phyloP scores from a whole-genome alignment of 441 rosid species.

The Gossypium trilobum region DNA sequence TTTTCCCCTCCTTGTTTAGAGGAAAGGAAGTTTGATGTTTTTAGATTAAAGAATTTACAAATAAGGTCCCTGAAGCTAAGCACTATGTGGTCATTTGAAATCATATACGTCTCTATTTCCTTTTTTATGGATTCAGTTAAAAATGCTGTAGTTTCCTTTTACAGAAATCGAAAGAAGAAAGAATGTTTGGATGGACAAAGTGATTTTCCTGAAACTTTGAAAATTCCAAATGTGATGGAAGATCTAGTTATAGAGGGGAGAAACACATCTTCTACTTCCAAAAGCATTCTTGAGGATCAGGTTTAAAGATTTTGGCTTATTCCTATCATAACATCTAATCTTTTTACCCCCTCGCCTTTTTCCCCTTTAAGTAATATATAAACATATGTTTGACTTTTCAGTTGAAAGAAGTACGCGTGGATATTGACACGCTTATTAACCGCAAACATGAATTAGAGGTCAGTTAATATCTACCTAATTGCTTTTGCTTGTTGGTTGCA shows the following conservation, averaged over 20 bases:
- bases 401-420: constrained; percentile 54
- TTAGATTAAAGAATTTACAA: not conserved
- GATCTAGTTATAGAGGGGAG: constrained; percentile 42
- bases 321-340: not conserved
- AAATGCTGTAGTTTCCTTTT: no score
- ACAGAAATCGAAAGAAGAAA: constrained; percentile 43
- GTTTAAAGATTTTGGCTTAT: constrained; percentile 32
- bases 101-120: not conserved
- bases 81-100: not conserved
- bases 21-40: not conserved
- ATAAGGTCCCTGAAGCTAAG: not conserved
- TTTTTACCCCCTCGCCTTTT: not conserved
- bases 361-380: not conserved
- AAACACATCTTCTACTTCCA: constrained; percentile 32
- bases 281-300: constrained; percentile 45
- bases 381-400: constrained; percentile 22
- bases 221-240: constrained; percentile 37
- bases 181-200: constrained; percentile 39
- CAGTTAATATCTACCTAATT: constrained; percentile 22
- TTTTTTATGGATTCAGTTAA: not conserved
- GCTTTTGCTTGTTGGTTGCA: not conserved
- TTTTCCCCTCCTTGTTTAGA: not conserved
- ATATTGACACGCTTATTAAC: constrained; percentile 40
- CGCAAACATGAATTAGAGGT: constrained; percentile 55
- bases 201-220: constrained; percentile 53